Evolutionary conservation across 805 yeast genomes (phyloP).

Genomic region (Pichia manshurica): DNA sequence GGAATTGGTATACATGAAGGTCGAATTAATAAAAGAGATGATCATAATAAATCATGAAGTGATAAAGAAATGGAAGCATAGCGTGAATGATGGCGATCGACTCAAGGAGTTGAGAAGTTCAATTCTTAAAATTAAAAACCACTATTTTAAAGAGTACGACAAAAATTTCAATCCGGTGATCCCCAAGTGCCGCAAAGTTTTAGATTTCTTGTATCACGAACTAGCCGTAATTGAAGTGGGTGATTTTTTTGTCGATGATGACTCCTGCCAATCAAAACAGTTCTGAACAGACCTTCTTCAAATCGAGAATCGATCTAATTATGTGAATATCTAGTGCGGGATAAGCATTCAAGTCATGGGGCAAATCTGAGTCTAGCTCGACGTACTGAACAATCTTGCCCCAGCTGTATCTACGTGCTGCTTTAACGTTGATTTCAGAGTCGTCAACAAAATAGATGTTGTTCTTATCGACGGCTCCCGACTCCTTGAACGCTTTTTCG

Average conservation of each 20-base stretch:
- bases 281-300: conserved; percentile 48
- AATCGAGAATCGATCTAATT: conserved; percentile 53
- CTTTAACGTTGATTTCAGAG: conserved; percentile 68
- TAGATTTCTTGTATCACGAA: conserved; percentile 12
- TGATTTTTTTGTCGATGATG: conserved; percentile 9
- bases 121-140: conserved; percentile 1
- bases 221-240: conserved; percentile 1
- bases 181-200: conserved; percentile 11
- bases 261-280: conserved; percentile 30
- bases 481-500: conserved; percentile 54
- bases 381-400: conserved; percentile 64
- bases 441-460: conserved; percentile 82
- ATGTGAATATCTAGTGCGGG: conserved; percentile 38
- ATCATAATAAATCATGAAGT: conserved; percentile 14
- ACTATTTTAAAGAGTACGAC: conserved; percentile 9
- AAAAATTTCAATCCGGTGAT: conserved; percentile 5
- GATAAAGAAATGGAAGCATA: conserved; percentile 2
- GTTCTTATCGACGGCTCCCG: conserved; percentile 46
- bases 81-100: too few relatives aligned
- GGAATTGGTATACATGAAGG: conserved; percentile 11
- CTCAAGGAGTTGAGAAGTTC: background rate
- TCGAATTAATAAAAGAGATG: conserved; percentile 19
- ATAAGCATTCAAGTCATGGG: conserved; percentile 32
- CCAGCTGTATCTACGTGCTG: conserved; percentile 71
- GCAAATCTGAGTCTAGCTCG: conserved; percentile 58